Evolutionary conservation across 2,329 filamentous ascomycete genomes (phyloP).

Genomic region (Pyricularia pennisetigena): DNA sequence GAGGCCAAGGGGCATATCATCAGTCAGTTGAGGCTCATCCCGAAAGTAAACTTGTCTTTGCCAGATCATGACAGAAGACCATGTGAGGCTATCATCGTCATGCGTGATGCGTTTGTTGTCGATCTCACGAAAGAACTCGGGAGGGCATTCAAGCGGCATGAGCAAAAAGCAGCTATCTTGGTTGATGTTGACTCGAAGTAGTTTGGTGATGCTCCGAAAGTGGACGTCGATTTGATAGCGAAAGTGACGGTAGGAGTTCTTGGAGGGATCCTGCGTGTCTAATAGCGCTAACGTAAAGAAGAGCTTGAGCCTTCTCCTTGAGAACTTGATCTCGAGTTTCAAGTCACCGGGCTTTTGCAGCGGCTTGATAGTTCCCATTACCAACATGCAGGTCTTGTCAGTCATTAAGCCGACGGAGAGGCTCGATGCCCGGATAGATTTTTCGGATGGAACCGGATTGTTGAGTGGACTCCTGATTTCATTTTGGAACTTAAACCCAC

Average conservation of each 20-base stretch:
- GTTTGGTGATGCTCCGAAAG: conserved; percentile 33
- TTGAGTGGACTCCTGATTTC: conserved; percentile 9
- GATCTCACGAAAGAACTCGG: conserved; percentile 33
- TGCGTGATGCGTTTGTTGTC: conserved; percentile 22
- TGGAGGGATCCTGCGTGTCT: conserved; percentile 8
- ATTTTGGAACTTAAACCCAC: conserved; percentile 6
- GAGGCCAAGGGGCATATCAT: conserved; percentile 26
- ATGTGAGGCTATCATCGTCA: conserved; percentile 19
- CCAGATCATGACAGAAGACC: conserved; percentile 35
- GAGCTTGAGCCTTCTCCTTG: conserved; percentile 16
- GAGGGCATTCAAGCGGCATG: conserved; percentile 38
- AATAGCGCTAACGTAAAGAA: conserved; percentile 19
- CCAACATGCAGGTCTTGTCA: conserved; percentile 44
- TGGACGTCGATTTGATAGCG: conserved; percentile 33
- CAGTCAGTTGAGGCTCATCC: conserved; percentile 21
- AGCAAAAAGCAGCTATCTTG: conserved; percentile 27
- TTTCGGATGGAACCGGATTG: conserved; percentile 15
- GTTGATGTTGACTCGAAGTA: conserved; percentile 26
- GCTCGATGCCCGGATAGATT: conserved; percentile 30
- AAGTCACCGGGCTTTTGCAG: conserved; percentile 12
- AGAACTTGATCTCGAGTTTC: conserved; percentile 28
- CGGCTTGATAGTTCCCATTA: conserved; percentile 36
- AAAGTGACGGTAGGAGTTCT: conserved; percentile 1
- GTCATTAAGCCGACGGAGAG: conserved; percentile 55
- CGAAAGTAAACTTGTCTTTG: conserved; percentile 36